phyloP scores from a whole-genome alignment of 148 eudicot species.

The Beta vulgaris region DNA sequence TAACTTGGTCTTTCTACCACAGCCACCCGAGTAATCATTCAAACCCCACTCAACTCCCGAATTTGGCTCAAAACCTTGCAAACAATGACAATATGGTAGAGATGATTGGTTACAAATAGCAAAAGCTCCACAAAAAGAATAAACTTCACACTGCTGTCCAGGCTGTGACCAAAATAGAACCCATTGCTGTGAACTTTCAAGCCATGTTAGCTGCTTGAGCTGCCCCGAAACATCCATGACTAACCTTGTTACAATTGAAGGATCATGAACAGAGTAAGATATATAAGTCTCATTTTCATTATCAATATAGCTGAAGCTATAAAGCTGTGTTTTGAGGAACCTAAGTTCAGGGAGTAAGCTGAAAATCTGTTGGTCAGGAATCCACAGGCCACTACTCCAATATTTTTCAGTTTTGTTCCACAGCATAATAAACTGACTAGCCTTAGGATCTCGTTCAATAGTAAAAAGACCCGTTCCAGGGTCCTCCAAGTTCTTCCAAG shows the following conservation, averaged over 20 bases:
- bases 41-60: too few relatives aligned
- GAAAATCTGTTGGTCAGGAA: too few relatives aligned
- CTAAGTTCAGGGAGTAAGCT: too few relatives aligned
- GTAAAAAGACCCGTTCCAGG: slow-evolving; percentile 37
- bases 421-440: slow-evolving; percentile 31
- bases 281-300: too few relatives aligned
- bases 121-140: slow-evolving; percentile 49
- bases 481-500: slow-evolving; percentile 48
- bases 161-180: slow-evolving; percentile 56
- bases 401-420: slow-evolving; percentile 38
- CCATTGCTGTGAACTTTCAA: slow-evolving; percentile 43
- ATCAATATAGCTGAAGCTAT: too few relatives aligned
- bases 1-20: slow-evolving; percentile 34
- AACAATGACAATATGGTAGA: slow-evolving; percentile 47
- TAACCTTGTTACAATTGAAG: too few relatives aligned
- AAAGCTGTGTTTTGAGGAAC: too few relatives aligned
- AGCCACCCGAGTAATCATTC: slow-evolving; percentile 52
- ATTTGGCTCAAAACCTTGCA: too few relatives aligned
- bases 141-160: slow-evolving; percentile 53
- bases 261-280: too few relatives aligned
- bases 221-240: too few relatives aligned
- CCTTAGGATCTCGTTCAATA: slow-evolving; percentile 31
- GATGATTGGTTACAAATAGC: slow-evolving; percentile 37
- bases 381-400: too few relatives aligned
- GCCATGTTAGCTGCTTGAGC: too few relatives aligned